Conservation (phyloP, 257 asterid species). For the Plantago elongata region DNA sequence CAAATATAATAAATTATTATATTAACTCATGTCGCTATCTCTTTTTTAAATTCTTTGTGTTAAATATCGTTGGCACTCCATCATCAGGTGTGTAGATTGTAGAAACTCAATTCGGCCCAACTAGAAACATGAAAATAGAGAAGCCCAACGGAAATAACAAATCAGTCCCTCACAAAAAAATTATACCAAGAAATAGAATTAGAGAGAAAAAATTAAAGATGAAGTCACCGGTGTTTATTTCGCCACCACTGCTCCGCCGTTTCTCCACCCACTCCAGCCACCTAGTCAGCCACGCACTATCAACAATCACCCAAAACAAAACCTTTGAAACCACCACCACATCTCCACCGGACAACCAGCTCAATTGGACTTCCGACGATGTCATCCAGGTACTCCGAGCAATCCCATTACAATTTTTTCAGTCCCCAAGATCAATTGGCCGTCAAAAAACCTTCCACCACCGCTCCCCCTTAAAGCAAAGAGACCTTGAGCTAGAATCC, state of each 20-base stretch:
- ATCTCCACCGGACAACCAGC: slow-evolving; percentile 18
- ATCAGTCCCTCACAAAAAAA: too few relatives aligned
- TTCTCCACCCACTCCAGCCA: slow-evolving; percentile 33
- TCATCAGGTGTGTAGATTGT: too few relatives aligned
- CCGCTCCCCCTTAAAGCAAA: slow-evolving; percentile 69
- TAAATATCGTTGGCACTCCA: too few relatives aligned
- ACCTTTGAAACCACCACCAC: slow-evolving; percentile 37
- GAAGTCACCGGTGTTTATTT: slow-evolving; percentile 15
- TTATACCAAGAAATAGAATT: too few relatives aligned
- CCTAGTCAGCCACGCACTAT: slow-evolving; percentile 46
- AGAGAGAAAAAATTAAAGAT: background rate
- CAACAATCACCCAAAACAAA: slow-evolving; percentile 57
- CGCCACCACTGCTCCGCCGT: slow-evolving; percentile 35
- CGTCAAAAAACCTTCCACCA: slow-evolving; percentile 69
- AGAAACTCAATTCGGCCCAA: too few relatives aligned
- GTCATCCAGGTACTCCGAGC: slow-evolving; percentile 63
- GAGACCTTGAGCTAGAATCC: slow-evolving; percentile 50
- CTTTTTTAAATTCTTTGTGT: too few relatives aligned
- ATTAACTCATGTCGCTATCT: too few relatives aligned
- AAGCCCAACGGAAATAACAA: too few relatives aligned
- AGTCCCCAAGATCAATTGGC: slow-evolving; percentile 77
- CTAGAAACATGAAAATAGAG: too few relatives aligned
- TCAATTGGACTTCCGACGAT: slow-evolving; percentile 50
- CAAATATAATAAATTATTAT: too few relatives aligned
- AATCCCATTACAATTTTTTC: slow-evolving; percentile 68